A percentile compares a stretch with the other conserved stretches of the same genome.
Evolutionary conservation across 140 eudicot genomes (phyloP).

Genomic region (Senecio squalidus): DNA sequence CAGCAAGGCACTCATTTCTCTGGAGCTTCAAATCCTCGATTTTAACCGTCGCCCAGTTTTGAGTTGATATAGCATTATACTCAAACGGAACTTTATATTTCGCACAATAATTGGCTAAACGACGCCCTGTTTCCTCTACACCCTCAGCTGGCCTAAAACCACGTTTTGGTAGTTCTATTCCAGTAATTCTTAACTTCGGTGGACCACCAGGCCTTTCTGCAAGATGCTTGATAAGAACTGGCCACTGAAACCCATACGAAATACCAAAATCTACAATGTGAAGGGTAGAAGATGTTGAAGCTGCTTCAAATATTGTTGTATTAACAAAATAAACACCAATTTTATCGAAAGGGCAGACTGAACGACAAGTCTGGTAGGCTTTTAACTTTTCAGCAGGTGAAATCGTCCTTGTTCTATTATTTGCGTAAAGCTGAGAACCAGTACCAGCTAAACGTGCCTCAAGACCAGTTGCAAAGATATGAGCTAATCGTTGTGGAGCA

Average conservation of each 20-base stretch:
- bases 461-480: slow-evolving; percentile 47
- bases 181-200: slow-evolving; percentile 51
- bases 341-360: slow-evolving; percentile 57
- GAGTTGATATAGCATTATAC: slow-evolving; percentile 49
- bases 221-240: slow-evolving; percentile 39
- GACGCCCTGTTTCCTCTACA: slow-evolving; percentile 51
- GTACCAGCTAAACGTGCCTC: slow-evolving; percentile 83
- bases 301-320: slow-evolving; percentile 30
- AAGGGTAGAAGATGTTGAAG: slow-evolving; percentile 42
- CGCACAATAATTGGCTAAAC: slow-evolving; percentile 40
- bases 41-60: slow-evolving; percentile 57
- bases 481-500: slow-evolving; percentile 55
- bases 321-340: slow-evolving; percentile 42
- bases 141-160: slow-evolving; percentile 59
- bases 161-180: slow-evolving; percentile 50
- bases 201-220: slow-evolving; percentile 43
- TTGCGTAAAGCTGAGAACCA: slow-evolving; percentile 50
- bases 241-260: slow-evolving; percentile 59
- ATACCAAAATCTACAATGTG: slow-evolving; percentile 68
- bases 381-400: slow-evolving; percentile 64
- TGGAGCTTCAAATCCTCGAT: slow-evolving; percentile 53
- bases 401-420: slow-evolving; percentile 34
- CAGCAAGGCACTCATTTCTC: slow-evolving; percentile 54
- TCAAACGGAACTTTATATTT: slow-evolving; percentile 39
- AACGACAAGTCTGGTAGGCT: slow-evolving; percentile 55